These are phyloP conservation scores for Kwoniella sp. DNA, from an alignment of 768 basidiomycete genomes.

Conservation along the genomic window DNA sequence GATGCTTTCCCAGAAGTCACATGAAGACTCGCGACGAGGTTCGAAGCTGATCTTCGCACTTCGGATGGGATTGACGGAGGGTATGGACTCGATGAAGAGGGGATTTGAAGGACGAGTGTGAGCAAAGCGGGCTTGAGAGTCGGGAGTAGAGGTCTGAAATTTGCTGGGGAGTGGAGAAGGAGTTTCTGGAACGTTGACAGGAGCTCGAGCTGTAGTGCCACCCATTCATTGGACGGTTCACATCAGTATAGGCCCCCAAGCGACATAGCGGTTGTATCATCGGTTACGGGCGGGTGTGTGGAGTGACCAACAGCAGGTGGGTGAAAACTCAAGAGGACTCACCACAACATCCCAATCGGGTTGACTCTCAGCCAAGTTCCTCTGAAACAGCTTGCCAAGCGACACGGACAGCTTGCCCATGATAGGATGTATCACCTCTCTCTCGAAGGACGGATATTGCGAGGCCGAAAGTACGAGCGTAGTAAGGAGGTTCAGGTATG, in stretches of 20 bases:
- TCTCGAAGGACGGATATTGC: conserved; percentile 44
- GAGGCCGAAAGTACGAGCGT: conserved; percentile 27
- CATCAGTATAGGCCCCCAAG: background rate
- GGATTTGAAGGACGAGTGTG: conserved; percentile 30
- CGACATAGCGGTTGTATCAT: background rate
- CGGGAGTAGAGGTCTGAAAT: conserved; percentile 48
- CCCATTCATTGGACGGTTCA: background rate
- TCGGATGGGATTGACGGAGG: conserved; percentile 15
- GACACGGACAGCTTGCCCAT: conserved; percentile 44
- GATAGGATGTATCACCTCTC: conserved; percentile 43
- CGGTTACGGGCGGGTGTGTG: background rate
- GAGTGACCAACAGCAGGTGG: no score
- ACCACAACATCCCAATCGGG: conserved; percentile 27
- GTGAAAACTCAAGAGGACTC: background rate
- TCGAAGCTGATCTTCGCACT: conserved; percentile 23
- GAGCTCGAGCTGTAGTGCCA: conserved; percentile 24
- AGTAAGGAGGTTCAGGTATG: conserved; percentile 24
- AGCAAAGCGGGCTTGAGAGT: conserved; percentile 35
- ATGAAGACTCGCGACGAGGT: conserved; percentile 34
- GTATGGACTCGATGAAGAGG: conserved; percentile 8
- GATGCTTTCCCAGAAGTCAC: conserved; percentile 39
- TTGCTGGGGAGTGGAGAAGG: conserved; percentile 48
- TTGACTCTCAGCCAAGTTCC: conserved; percentile 14
- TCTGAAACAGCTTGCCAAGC: conserved; percentile 27
- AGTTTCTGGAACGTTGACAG: conserved; percentile 35